Conservation (phyloP, 192 early-diverging fungal genomes). For the Backusella australiensis region DNA sequence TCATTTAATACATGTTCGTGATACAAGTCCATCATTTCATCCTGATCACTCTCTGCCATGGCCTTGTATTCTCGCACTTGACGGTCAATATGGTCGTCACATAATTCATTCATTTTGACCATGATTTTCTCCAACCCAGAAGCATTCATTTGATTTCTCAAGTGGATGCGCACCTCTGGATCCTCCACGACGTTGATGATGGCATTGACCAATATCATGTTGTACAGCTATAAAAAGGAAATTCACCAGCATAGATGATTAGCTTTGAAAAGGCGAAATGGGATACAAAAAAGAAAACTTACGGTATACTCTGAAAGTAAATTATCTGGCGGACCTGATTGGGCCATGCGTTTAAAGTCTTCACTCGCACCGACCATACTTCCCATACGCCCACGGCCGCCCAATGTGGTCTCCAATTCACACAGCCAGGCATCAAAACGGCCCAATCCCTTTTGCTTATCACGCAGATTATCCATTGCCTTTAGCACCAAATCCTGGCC, state of each 20-base stretch:
- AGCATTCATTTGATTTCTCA: conserved; percentile 69
- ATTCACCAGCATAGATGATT: not conserved
- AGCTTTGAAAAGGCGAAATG: not conserved
- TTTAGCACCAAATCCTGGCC: conserved; percentile 78
- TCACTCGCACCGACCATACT: conserved; percentile 74
- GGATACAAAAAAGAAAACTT: conserved; percentile 1
- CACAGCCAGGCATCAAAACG: conserved; percentile 78
- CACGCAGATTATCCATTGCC: conserved; percentile 72
- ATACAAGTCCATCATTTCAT: conserved; percentile 63
- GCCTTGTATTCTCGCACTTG: conserved; percentile 30
- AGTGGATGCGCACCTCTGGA: conserved; percentile 69
- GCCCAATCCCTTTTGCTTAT: conserved; percentile 59
- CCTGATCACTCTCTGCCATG: conserved; percentile 44
- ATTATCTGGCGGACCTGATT: conserved; percentile 55
- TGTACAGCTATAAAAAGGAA: conserved; percentile 51
- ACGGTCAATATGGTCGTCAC: conserved; percentile 43
- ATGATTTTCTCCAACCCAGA: conserved; percentile 68
- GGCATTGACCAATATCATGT: conserved; percentile 76
- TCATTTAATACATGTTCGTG: conserved; percentile 69
- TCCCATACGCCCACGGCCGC: conserved; percentile 77
- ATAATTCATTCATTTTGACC: conserved; percentile 50
- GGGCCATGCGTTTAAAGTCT: conserved; percentile 64
- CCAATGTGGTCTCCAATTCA: conserved; percentile 63
- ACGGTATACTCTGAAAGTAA: conserved; percentile 73
- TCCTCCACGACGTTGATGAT: conserved; percentile 74